These are phyloP conservation scores for Carex littledalei DNA, from an alignment of 176 grass and related monocot genomes.

Conservation along the genomic window DNA sequence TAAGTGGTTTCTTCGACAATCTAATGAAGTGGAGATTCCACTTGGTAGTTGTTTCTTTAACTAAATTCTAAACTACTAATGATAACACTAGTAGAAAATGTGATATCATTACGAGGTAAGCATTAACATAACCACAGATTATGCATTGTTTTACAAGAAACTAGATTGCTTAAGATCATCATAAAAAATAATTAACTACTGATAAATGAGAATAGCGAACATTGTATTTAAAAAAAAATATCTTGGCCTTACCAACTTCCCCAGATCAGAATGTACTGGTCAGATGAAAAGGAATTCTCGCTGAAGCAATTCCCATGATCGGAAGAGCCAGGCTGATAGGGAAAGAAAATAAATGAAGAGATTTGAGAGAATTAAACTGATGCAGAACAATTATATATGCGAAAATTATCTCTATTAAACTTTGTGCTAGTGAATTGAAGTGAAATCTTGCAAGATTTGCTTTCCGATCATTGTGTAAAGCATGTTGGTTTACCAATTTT, in stretches of 20 bases:
- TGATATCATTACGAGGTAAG: neutral
- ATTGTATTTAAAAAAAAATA: neutral
- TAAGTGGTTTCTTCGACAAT: neutral
- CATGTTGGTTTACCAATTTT: neutral
- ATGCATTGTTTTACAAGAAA: neutral
- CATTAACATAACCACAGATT: neutral
- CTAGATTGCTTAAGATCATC: neutral
- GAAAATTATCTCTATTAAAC: neutral
- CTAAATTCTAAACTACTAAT: neutral
- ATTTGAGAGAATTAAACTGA: too few species aligned
- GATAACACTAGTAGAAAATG: neutral
- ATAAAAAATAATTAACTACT: neutral
- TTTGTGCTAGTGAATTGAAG: neutral
- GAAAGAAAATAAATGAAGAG: too few species aligned
- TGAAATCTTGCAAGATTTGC: neutral
- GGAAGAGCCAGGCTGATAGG: too few species aligned
- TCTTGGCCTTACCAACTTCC: neutral
- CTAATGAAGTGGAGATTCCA: slow-evolving; percentile 13
- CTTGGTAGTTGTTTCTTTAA: neutral
- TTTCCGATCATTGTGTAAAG: neutral
- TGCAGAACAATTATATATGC: neutral
- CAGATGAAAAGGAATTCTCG: too few species aligned
- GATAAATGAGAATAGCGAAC: neutral
- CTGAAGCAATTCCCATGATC: too few species aligned
- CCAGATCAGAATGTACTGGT: too few species aligned